These are phyloP conservation scores for Venturiaceae sp. DNA, from an alignment of 2,329 filamentous ascomycete species.

Conservation along the genomic window DNA sequence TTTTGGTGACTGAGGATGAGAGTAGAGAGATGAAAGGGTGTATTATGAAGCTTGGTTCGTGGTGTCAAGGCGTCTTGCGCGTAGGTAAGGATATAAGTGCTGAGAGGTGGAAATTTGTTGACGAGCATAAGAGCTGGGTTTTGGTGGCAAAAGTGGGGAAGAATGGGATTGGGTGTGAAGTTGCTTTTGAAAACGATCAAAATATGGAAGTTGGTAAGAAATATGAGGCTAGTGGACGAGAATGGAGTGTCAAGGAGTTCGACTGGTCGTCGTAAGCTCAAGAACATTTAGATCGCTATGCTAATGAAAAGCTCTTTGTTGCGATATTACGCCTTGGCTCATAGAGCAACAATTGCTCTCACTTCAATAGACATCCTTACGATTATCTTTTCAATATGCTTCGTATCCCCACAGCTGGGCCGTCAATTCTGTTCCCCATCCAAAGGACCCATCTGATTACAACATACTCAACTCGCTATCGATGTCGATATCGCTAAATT, in stretches of 20 bases:
- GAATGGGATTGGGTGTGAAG: background rate
- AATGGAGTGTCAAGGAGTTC: background rate
- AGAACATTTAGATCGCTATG: no score
- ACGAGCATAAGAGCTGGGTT: background rate
- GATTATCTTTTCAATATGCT: no score
- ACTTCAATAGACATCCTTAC: no score
- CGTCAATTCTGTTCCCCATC: background rate
- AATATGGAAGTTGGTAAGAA: background rate
- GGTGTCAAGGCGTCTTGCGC: background rate
- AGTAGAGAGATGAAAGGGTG: background rate
- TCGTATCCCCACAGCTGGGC: no score
- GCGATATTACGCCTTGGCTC: no score
- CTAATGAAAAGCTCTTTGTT: no score
- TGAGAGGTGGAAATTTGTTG: constrained; percentile 3
- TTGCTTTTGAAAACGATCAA: background rate
- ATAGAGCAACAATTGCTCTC: background rate
- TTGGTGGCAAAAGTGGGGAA: background rate
- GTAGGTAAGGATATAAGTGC: background rate
- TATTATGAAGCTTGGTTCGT: constrained; percentile 1
- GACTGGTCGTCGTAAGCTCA: background rate
- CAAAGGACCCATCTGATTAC: no score
- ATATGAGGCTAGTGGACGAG: background rate
- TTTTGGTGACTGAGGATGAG: background rate
- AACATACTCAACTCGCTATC: no score
- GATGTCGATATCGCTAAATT: no score